Base-by-base conservation (phyloP, 2,329 filamentous ascomycete species). In the Whalleya microplaca region DNA sequence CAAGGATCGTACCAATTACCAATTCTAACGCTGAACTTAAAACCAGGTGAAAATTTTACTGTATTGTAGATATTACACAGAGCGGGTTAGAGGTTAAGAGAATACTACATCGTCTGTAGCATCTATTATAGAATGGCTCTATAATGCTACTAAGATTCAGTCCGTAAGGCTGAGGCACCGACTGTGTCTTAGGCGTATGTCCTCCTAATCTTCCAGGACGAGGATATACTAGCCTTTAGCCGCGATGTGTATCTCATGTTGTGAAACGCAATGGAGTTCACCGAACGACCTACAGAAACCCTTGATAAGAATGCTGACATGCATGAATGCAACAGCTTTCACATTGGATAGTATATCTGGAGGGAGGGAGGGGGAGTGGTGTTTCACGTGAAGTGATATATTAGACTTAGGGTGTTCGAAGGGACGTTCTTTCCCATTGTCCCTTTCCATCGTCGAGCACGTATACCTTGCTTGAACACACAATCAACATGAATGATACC, bases 401-500 rank as follows among this genome's bases (percentile, higher is more conserved):
- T 37, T 12, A 37, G 32, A 3, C 7, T 12, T 16, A 5, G 14
- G 32, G 14, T 37, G 32, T 3, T 37, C 32, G 10, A 37, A 3
- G 32, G 3, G 32, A 12, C 10, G 5, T 14, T 12, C 10, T 37
- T 37, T 37, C 3, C 9, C 32, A 4, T 27, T 37, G 32, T 16
- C 14, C 14, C 32, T 12, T 37, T 6, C 14, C 10, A 3, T 37
- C 32, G 8, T 37, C 14, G 32, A 37, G 32, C 14, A 37, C 9
- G 10, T 37, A 37, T 27, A 45, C 10, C 19, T 12, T 21, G 23
- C n/a, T 32, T 37, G 32, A 2, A 21, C 21, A 27, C 12, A 27
- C n/a, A 45, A 47, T 20, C 32, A 44, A 42, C 10, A 66, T 66
- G 57, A 60, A 32, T 37, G 53, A 64, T 16, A 53, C 47, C 6